Evolutionary conservation across 805 yeast species (phyloP).

Genomic region (Candida berthetii): DNA sequence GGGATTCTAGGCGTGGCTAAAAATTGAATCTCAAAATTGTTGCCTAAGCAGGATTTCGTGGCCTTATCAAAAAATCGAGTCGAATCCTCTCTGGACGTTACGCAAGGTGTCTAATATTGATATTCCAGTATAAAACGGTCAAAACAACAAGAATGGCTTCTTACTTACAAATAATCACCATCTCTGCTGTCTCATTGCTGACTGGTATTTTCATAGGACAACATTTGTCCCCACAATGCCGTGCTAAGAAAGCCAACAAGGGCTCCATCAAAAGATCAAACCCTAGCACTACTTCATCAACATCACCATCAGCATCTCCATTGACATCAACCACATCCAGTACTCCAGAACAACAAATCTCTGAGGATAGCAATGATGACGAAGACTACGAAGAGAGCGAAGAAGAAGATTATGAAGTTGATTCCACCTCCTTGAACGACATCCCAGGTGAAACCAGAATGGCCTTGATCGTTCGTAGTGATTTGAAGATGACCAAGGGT

Average conservation of each 20-base stretch:
- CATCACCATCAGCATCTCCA: constrained; percentile 7
- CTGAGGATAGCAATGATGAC: constrained; percentile 15
- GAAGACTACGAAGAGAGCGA: constrained; percentile 37
- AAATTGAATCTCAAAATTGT: too few relatives aligned
- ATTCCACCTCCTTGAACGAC: constrained; percentile 54
- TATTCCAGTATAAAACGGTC: too few relatives aligned
- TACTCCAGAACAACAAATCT: not conserved
- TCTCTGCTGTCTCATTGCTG: constrained; percentile 1
- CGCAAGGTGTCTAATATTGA: too few relatives aligned
- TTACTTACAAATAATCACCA: constrained; percentile 1
- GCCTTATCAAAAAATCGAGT: too few relatives aligned
- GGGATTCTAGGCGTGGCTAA: too few relatives aligned
- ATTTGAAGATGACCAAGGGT: constrained; percentile 89
- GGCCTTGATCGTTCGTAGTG: constrained; percentile 86
- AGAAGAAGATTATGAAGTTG: constrained; percentile 51
- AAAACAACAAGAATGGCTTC: constrained; percentile 13
- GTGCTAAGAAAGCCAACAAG: not conserved
- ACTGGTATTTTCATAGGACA: constrained; percentile 3
- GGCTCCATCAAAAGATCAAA: not conserved
- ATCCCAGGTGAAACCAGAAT: constrained; percentile 77
- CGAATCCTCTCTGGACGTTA: too few relatives aligned
- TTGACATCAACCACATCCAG: constrained; percentile 7
- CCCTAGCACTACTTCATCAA: not conserved
- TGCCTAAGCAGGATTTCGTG: too few relatives aligned
- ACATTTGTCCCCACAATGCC: not conserved